Base-by-base conservation (phyloP, 2,329 filamentous ascomycete species). In the Mollisiaceae sp. region DNA sequence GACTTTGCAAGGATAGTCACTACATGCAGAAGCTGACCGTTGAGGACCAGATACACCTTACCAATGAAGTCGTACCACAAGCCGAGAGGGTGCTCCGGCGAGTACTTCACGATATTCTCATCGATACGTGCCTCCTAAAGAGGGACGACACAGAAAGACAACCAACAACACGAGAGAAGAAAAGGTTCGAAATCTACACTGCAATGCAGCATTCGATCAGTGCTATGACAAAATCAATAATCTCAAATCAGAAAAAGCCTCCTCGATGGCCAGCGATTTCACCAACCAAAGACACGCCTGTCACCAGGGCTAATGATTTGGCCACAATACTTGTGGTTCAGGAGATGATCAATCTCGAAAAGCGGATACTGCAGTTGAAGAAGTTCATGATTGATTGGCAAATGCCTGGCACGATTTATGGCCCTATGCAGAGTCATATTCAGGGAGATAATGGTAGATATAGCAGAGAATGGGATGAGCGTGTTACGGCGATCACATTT, bases 291-390 rank as follows among this genome's bases (percentile, higher is more conserved):
- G 57, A 36, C 5, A 32, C 27, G 1, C 55, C 61, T 5, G 56
- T 52, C 11, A 62, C 61, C 20, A 57, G 54, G 8, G 56, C 65
- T 27, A 60, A 67, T 8, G 52, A 60, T 4, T 52, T 69, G 1
- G 39, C 62, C 1, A 43, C 57, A 15, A 60, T 59, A 6, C 58
- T 69, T 1, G 11, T 60, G 14, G 66, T 67, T 36, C 57, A 61
- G 18, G 67, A 69, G 36, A 66, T 69, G 36, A 60, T 62, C 45
- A 54, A 47, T 35, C 61, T 69, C 4, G 65, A 65, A 36, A 47
- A 64, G n/a, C 65, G 67, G 1, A 66, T 69, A 14, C 20, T 38
- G 1, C 62, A 67, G 20, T 60, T 69, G 5, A 54, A 66, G 8
- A n/a, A 32, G 1, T 68, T 57, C 39, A 63, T 64, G 47, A 60